Percentiles rank a stretch among this genome's conserved stretches.
These are phyloP conservation scores for Arabis alpina DNA, from an alignment of 345 rosid genomes.

Conservation along the genomic window DNA sequence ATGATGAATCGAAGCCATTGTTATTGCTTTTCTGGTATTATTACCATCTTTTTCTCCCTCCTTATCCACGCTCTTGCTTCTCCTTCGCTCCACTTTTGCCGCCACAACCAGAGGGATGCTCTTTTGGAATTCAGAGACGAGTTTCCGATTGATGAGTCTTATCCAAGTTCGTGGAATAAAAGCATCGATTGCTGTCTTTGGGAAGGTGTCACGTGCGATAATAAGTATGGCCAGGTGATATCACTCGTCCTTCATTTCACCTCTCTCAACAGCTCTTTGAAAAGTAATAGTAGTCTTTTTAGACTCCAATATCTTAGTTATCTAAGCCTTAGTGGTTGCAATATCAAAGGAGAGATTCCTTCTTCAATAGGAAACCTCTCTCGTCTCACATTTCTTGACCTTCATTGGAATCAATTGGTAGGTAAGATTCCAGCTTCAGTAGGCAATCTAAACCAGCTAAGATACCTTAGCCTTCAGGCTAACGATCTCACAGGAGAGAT, in stretches of 20 bases:
- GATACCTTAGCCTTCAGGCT: no score
- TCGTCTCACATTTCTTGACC: no score
- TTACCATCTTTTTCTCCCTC: no score
- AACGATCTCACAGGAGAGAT: background rate
- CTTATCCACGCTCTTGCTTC: no score
- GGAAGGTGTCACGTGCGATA: conserved; percentile 9
- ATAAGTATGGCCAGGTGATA: conserved; percentile 19
- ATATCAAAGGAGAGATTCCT: no score
- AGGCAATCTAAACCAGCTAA: no score
- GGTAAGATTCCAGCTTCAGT: no score
- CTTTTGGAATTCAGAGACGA: conserved; percentile 14
- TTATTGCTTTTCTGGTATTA: no score
- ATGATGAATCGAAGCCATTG: no score
- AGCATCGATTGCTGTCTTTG: conserved; percentile 25
- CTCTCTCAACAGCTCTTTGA: background rate
- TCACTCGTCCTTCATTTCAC: background rate
- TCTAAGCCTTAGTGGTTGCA: background rate
- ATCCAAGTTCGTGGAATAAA: background rate
- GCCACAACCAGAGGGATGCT: conserved; percentile 16
- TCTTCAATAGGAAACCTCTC: no score
- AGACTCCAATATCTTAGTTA: conserved; percentile 3
- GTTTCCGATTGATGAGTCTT: background rate
- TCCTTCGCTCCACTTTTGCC: background rate
- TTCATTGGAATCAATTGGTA: no score
- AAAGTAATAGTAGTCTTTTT: conserved; percentile 4